Base-by-base conservation (phyloP, 2,329 filamentous ascomycete genomes). In the Diaporthe aspalathi region DNA sequence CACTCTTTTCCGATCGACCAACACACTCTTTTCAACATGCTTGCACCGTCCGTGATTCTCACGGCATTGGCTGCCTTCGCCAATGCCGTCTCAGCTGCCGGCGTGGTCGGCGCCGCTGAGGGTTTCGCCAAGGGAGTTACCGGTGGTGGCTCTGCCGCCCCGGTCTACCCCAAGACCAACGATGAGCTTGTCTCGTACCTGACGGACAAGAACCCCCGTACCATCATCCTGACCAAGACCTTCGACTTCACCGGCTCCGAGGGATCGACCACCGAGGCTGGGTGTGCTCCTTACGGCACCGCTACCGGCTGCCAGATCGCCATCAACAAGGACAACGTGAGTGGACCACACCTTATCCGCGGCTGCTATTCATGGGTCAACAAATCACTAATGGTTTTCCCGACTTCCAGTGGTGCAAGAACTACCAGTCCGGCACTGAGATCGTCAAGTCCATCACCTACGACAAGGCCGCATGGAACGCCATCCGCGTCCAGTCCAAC, bases 161-260 rank as follows among this genome's bases (percentile, higher is more conserved):
- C 87, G 35, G 87, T 87, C 22, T 87, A 88, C 75, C 89, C 89
- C 16, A 81, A 78, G 22, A 86, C 83, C 62, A 89, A 79, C 52
- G 83, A 80, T 29, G 83, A 92, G 84, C 85, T 91, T 57, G 85
- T 87, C 78, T 84, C 82, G 49, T 91, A 90, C 81, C 85, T 92
- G 6, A 82, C 83, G 11, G 88, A 90, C 78, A 80, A 79, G 68
- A 78, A 81, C 24, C 76, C 89, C 16, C 85, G 88, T 29, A 85
- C 87, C 72, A 90, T 92, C 75, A 83, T 91, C 68, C 81, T 91
- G 35, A 84, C 84, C 77, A 87, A 88, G 76, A 84, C 83, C 57
- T 86, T 86, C 76, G 85, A 89, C 81, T 90, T 89, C 82, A 85
- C 81, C 40, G 84, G 83, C 47, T 84, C 83, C 14, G 88, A 90